These are phyloP conservation scores for Gremmenia infestans DNA, from an alignment of 2,329 filamentous ascomycete species.

Conservation along the genomic window DNA sequence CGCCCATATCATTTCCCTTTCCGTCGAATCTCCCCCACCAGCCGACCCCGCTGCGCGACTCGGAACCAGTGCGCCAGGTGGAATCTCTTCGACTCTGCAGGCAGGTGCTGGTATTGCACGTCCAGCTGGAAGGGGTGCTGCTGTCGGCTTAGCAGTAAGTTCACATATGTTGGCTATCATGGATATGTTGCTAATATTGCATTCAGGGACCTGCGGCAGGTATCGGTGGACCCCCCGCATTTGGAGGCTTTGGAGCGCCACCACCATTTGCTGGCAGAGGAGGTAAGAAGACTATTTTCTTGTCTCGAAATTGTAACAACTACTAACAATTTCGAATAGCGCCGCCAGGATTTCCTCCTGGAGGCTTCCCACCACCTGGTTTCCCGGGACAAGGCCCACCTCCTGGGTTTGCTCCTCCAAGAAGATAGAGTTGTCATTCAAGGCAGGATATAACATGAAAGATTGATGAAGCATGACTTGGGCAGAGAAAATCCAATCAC, in stretches of 20 bases:
- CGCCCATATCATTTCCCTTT: conserved; percentile 89
- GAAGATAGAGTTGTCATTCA: conserved; percentile 25
- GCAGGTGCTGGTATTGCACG: conserved; percentile 86
- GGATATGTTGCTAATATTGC: conserved; percentile 26
- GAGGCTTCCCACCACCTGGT: conserved; percentile 30
- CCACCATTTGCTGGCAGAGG: conserved; percentile 47
- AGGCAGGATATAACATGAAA: not conserved
- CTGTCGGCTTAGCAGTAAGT: conserved; percentile 73
- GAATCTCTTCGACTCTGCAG: conserved; percentile 60
- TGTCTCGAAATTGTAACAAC: not conserved
- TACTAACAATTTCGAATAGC: conserved; percentile 16
- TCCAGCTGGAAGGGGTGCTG: conserved; percentile 80
- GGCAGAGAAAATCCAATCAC: conserved; percentile 25
- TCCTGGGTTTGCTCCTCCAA: conserved; percentile 39
- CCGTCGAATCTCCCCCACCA: conserved; percentile 91
- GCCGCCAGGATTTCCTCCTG: conserved; percentile 43
- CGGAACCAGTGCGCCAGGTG: conserved; percentile 68
- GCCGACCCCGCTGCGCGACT: conserved; percentile 88
- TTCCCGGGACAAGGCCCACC: conserved; percentile 58
- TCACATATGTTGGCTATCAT: not conserved
- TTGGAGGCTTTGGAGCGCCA: conserved; percentile 48
- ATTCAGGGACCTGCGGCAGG: conserved; percentile 73
- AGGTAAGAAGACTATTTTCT: conserved; percentile 39
- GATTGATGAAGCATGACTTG: conserved; percentile 10
- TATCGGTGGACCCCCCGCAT: conserved; percentile 66